These are phyloP conservation scores for Kwoniella sp. DNA, from an alignment of 768 basidiomycete genomes.

Conservation along the genomic window DNA sequence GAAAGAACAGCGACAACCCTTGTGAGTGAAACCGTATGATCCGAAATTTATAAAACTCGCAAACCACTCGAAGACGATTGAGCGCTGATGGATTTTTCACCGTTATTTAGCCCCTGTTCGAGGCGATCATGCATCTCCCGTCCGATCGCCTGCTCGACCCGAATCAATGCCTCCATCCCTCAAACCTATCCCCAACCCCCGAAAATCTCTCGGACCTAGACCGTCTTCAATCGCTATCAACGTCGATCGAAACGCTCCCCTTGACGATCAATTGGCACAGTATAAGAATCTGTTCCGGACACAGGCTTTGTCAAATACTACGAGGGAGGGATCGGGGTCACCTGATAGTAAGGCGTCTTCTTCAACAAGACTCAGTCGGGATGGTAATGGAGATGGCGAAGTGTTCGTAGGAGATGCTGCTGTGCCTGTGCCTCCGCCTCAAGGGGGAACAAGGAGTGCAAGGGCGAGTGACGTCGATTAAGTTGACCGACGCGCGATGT, in stretches of 20 bases:
- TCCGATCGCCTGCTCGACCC: constrained; percentile 25
- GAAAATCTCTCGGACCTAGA: constrained; percentile 36
- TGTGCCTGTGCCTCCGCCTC: background rate
- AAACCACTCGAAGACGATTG: too few relatives aligned
- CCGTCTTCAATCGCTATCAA: constrained; percentile 35
- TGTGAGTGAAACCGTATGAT: constrained; percentile 27
- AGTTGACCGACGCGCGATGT: too few relatives aligned
- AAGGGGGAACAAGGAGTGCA: constrained; percentile 3
- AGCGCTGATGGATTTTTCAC: too few relatives aligned
- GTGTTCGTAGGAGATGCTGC: background rate
- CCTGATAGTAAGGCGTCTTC: constrained; percentile 3
- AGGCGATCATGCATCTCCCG: constrained; percentile 24
- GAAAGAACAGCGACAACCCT: constrained; percentile 32
- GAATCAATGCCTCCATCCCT: constrained; percentile 20
- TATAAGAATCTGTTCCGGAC: constrained; percentile 44
- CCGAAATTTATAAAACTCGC: too few relatives aligned
- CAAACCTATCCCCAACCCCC: constrained; percentile 22
- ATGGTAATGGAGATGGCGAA: background rate
- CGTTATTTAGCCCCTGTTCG: constrained; percentile 23
- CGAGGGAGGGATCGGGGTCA: constrained; percentile 9
- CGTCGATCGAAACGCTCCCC: constrained; percentile 38
- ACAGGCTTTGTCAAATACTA: constrained; percentile 9
- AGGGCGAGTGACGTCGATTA: constrained; percentile 29
- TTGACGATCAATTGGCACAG: constrained; percentile 45
- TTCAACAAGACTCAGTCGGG: background rate